Evolutionary conservation across 1,284 basidiomycete species (phyloP), one percentile per base, ranked within the genome.

Genomic region (Rhodotorula sp.): DNA sequence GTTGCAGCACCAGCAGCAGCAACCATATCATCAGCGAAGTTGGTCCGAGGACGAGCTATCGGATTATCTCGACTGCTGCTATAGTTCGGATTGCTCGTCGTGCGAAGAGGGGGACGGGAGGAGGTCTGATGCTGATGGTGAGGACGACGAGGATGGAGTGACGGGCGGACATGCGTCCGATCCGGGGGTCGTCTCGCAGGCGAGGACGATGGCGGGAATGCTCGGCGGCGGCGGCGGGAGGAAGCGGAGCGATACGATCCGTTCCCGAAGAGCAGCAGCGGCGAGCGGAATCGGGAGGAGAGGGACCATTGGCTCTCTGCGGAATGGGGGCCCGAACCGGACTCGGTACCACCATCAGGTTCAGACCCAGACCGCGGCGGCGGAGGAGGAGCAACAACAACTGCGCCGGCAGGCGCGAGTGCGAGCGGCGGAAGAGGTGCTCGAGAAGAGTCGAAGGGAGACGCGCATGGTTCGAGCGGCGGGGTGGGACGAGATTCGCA

Each of bases 371-470:
- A 31, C 60, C 15, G 58, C n/a, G 16, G n/a, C 12, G 59, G 31
- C 23, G 26, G 26, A 38, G 18, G 68, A 64, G 23, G 28, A 28
- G 28, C 28, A 28, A 28, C 55, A 64, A 19, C 54, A 50, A 8
- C 14, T 60, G 31, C 64, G 52, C 48, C 60, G 60, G 19, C 26
- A 31, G 10, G 26, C 26, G n/a, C 54, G 54, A 12, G 12, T n/a
- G 28, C 49, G 49, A 21, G 49, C 15, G 34, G n/a, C 48, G 31
- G n/a, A 43, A n/a, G 66, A 50, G 23, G 50, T 70, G 3, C 28
- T 75, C 38, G 73, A 75, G 66, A 64, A 56, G 62, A 70, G 66
- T 31, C 19, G 66, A 58, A 60, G 73, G 59, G 73, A 75, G 58
- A 75, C 71, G 64, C 61, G 67, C 18, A 75, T 75, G 73, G 73